Base-by-base conservation (phyloP, 768 basidiomycete species). In the Rubroboletus satanas region DNA sequence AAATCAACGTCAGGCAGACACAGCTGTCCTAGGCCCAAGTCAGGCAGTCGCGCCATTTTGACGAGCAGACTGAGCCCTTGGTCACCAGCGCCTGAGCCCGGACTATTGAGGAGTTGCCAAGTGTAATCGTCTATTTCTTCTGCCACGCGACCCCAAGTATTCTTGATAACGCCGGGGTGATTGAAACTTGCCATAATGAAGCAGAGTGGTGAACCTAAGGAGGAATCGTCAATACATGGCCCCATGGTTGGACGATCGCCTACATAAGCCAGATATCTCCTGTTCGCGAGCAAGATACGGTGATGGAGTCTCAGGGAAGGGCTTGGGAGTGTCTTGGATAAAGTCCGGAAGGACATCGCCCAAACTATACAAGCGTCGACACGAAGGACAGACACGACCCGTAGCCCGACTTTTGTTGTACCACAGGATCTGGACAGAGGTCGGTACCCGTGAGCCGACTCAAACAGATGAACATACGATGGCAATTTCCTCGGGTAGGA, bases 331-430 rank as follows among this genome's bases (percentile, higher is more conserved):
- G 11, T 73, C 65, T 56, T 57, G 68, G 17, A 75, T 55, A 23
- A 79, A 78, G 26, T 83, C 78, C 4, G 79, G 78, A 1, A 90
- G 74, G 1, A 74, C 66, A 47, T 93, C 90, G 1, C 88, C 88
- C 0, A 91, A 70, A 6, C 73, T 75, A 64, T 90, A 93, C 31
- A 90, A 69, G 15, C 90, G 73, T 66, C 83, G 81, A 64, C 90
- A 93, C 0, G 87, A 80, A 3, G 90, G 90, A 62, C 90, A 93
- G 49, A 92, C 78, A 28, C 90, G 83, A 51, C 83, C 80, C 10
- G 75, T 79, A 6, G 77, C 69, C 3, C 90, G 80, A 64, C 87
- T 90, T 71, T 90, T 90, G 75, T 93, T 93, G 64, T 92, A 91
- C 89, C 89, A 92, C 12, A 91, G 61, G 10, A 88, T 83, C 88